These are phyloP conservation scores for Pinus tabuliformis DNA, from an alignment of 75 land plant species.

Conservation along the genomic window DNA sequence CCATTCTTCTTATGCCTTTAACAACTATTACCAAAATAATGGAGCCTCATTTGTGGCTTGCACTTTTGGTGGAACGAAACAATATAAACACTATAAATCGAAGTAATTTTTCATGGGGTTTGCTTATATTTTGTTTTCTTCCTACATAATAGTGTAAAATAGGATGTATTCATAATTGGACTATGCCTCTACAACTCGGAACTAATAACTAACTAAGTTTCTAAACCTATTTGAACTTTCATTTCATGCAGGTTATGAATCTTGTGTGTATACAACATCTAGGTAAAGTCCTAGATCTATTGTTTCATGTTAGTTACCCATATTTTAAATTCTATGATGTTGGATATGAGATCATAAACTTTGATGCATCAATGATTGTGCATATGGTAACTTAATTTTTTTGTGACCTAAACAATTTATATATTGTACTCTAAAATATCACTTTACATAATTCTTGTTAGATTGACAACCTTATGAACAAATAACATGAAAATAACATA, in stretches of 20 bases:
- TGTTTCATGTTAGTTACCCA: not conserved
- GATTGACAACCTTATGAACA: no score
- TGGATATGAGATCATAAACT: no score
- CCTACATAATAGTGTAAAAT: not conserved
- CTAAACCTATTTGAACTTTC: not conserved
- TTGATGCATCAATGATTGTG: no score
- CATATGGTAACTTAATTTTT: no score
- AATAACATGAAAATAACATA: no score
- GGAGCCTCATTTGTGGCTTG: conserved; percentile 72
- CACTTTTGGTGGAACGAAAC: conserved; percentile 73
- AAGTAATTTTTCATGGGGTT: conserved; percentile 39
- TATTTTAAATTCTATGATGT: not conserved
- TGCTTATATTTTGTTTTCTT: not conserved
- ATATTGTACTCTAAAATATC: no score
- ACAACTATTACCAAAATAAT: conserved; percentile 77
- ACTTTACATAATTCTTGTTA: no score
- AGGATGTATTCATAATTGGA: not conserved
- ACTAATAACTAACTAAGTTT: not conserved
- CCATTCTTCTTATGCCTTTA: conserved; percentile 90
- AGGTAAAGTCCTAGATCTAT: conserved; percentile 30
- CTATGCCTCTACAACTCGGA: not conserved
- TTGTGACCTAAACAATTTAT: no score
- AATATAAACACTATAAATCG: conserved; percentile 64
- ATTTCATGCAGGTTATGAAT: conserved; percentile 42
- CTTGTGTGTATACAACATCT: conserved; percentile 38